Base-by-base conservation (phyloP, 805 yeast genomes). In the Candida awuae region DNA sequence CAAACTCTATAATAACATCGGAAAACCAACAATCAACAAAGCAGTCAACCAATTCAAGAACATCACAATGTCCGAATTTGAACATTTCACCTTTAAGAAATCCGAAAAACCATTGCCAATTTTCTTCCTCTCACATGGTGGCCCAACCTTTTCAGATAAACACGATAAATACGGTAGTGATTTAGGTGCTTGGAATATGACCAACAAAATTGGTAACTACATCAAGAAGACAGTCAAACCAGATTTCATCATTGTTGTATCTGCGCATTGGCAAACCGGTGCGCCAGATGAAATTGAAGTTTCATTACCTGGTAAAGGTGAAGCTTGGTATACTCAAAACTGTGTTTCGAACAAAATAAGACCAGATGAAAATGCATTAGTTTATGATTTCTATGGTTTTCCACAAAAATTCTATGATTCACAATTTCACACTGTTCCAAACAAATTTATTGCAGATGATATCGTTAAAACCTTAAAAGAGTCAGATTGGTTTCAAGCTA, bases 121-220 rank as follows among this genome's bases (percentile, higher is more conserved):
- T 1, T 80, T 62, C 54, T 84, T 83, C 56, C 54, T 82, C 31
- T 76, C 85, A n/a, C 94, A 84, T 59, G 94, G 94, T 7, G 92
- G 88, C 1, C 94, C 94, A 7, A 76, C 83, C 1, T 81, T 84
- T 55, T 73, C 82, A 66, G 78, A 80, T 49, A 55, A 64, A 26
- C 59, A 66, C n/a, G 69, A 63, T 35, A 64, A 59, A 17, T 59
- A 63, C 34, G 75, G 75, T 15, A 73, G 80, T 27, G 68, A 72
- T 41, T 37, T 38, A 3, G 84, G 84, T 5, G 88, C 90, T 0
- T 80, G 71, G 65, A 62, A 66, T 18, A 62, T 61, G 5, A 66
- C 77, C 6, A 58, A 65, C 34, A 48, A 58, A 17, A 44, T 80
- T 6, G 94, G 94, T 3, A 45, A 55, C 14, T 57, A 61, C 28